These are phyloP conservation scores for Escovopsis sp. DNA, from an alignment of 2,329 filamentous ascomycete species.

Conservation along the genomic window DNA sequence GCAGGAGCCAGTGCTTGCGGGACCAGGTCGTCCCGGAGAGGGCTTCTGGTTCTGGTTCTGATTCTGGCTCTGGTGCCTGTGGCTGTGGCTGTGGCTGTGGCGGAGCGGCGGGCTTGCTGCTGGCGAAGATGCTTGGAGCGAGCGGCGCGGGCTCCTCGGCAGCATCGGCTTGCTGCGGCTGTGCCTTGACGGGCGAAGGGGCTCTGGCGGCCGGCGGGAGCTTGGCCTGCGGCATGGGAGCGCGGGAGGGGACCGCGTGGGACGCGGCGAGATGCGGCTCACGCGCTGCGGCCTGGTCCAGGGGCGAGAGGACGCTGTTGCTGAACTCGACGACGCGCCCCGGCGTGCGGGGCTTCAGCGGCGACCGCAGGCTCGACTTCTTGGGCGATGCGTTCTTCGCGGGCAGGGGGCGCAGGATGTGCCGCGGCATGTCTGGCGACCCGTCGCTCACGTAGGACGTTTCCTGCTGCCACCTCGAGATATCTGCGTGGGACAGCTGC, in stretches of 20 bases:
- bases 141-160: conserved; percentile 3
- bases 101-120: conserved; percentile 15
- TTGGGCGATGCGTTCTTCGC: conserved; percentile 37
- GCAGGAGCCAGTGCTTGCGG: conserved; percentile 36
- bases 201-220: too few species aligned
- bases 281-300: conserved; percentile 24
- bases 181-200: neutral
- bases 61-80: neutral
- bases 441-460: conserved; percentile 21
- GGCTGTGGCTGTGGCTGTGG: conserved; percentile 2
- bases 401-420: conserved; percentile 31
- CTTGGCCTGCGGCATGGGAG: too few species aligned
- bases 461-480: conserved; percentile 27
- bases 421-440: conserved; percentile 22
- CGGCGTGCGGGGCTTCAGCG: conserved; percentile 41
- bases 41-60: conserved; percentile 6
- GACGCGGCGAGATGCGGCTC: conserved; percentile 2
- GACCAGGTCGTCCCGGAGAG: conserved; percentile 33
- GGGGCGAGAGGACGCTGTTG: conserved; percentile 32
- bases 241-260: too few species aligned
- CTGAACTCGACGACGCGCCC: conserved; percentile 45
- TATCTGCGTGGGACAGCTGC: conserved; percentile 27
- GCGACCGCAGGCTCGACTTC: conserved; percentile 43
- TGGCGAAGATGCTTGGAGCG: conserved; percentile 12
- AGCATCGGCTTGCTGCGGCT: conserved; percentile 13